These are phyloP conservation scores for Gracilaria gracilis DNA, from an alignment of 23 red algal genomes.

Conservation along the genomic window DNA sequence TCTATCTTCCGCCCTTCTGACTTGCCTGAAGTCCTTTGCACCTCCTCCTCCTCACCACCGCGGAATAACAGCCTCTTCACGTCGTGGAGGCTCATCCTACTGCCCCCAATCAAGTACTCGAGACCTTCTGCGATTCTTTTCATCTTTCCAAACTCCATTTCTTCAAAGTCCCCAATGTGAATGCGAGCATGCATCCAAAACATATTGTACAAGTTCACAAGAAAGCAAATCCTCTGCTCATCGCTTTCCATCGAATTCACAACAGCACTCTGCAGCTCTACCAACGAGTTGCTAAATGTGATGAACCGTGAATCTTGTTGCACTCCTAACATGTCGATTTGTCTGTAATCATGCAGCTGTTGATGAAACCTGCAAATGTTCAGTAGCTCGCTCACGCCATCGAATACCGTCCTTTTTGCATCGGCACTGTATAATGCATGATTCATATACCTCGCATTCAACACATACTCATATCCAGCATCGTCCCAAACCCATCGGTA, in stretches of 20 bases:
- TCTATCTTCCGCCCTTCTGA: neutral
- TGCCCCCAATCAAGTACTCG: slow-evolving; percentile 81
- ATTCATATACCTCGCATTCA: slow-evolving; percentile 38
- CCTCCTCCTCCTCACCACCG: neutral
- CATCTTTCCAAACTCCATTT: slow-evolving; percentile 62
- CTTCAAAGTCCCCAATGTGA: slow-evolving; percentile 50
- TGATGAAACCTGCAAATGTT: slow-evolving; percentile 59
- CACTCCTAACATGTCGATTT: slow-evolving; percentile 48
- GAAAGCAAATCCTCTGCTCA: slow-evolving; percentile 86
- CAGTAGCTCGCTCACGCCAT: slow-evolving; percentile 19
- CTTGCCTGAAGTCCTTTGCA: no score
- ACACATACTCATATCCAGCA: slow-evolving; percentile 21
- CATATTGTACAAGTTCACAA: slow-evolving; percentile 95
- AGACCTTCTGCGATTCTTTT: slow-evolving; percentile 35
- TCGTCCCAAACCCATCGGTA: slow-evolving; percentile 72
- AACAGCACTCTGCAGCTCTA: slow-evolving; percentile 58
- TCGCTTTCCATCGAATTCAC: slow-evolving; percentile 17
- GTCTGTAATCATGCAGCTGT: slow-evolving; percentile 27
- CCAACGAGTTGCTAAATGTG: slow-evolving; percentile 33
- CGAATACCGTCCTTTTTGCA: slow-evolving; percentile 1
- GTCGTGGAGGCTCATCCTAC: slow-evolving; percentile 75
- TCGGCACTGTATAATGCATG: neutral
- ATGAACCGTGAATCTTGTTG: slow-evolving; percentile 27
- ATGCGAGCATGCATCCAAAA: slow-evolving; percentile 87
- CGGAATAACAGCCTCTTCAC: slow-evolving; percentile 47